A percentile compares a stretch with the other conserved stretches of the same genome.
phyloP scores from a whole-genome alignment of 73 alveolate genomes.

The Uronychia setigera region DNA sequence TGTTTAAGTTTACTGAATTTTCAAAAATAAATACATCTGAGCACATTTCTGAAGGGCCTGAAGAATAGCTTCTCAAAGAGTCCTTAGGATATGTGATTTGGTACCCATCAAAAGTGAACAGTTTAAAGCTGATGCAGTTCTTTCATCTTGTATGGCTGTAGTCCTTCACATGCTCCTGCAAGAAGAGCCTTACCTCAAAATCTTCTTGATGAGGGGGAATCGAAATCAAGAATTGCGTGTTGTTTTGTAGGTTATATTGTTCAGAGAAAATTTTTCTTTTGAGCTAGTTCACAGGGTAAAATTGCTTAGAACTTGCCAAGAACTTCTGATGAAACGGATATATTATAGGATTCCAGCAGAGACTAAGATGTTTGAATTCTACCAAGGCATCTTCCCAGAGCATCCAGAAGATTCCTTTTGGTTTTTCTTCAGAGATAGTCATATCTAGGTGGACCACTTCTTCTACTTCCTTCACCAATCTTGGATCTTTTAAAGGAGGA shows the following conservation, averaged over 20 bases:
- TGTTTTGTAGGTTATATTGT: not conserved
- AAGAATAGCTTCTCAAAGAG: not conserved
- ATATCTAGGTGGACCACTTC: no score
- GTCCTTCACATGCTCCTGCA: conserved; percentile 3
- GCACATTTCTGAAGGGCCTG: not conserved
- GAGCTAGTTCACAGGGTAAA: no score
- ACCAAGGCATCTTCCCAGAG: not conserved
- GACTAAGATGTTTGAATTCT: not conserved
- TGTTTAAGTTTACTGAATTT: not conserved
- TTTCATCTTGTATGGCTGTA: not conserved
- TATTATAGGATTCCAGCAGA: not conserved
- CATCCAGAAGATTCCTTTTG: not conserved
- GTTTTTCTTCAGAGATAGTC: no score
- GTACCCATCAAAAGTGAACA: not conserved
- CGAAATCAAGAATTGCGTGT: not conserved
- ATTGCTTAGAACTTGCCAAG: no score
- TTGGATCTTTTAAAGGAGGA: not conserved
- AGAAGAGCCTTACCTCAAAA: not conserved
- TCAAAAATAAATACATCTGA: not conserved
- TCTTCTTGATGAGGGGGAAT: not conserved
- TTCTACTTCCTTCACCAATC: no score
- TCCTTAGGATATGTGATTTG: not conserved
- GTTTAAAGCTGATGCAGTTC: not conserved
- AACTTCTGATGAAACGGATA: not conserved
- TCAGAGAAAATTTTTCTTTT: not conserved